Evolutionary conservation across 306 rosid species (phyloP).

Genomic region (Astragalus membranaceus): DNA sequence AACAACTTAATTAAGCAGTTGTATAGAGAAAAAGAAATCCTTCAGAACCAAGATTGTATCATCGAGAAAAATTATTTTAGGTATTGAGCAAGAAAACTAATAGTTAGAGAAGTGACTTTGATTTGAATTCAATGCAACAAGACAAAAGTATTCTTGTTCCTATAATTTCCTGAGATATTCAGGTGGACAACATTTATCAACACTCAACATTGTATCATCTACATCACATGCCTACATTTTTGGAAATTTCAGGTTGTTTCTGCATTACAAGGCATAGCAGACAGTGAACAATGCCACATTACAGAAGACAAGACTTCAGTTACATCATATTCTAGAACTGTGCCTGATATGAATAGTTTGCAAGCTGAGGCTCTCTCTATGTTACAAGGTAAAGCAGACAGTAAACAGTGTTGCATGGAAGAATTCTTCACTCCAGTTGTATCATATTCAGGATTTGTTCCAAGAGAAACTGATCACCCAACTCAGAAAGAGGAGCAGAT

Average conservation of each 20-base stretch:
- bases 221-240: background rate
- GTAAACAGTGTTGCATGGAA: background rate
- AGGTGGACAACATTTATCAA: background rate
- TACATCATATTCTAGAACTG: background rate
- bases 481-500: background rate
- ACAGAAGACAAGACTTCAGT: conserved; percentile 2
- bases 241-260: conserved; percentile 38
- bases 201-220: conserved; percentile 4
- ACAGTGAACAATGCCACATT: background rate
- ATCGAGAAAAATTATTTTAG: no score
- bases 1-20: no score
- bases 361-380: conserved; percentile 17
- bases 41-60: no score
- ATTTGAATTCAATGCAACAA: no score
- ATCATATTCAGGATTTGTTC: background rate
- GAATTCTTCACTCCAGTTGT: background rate
- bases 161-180: no score
- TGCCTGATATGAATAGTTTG: background rate
- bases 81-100: no score
- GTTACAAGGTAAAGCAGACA: conserved; percentile 19
- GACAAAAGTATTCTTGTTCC: no score
- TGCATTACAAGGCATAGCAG: conserved; percentile 34
- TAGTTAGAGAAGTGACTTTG: no score
- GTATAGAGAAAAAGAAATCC: no score
- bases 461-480: background rate